Base-by-base conservation (phyloP, 768 basidiomycete genomes). In the Trametes punicea region DNA sequence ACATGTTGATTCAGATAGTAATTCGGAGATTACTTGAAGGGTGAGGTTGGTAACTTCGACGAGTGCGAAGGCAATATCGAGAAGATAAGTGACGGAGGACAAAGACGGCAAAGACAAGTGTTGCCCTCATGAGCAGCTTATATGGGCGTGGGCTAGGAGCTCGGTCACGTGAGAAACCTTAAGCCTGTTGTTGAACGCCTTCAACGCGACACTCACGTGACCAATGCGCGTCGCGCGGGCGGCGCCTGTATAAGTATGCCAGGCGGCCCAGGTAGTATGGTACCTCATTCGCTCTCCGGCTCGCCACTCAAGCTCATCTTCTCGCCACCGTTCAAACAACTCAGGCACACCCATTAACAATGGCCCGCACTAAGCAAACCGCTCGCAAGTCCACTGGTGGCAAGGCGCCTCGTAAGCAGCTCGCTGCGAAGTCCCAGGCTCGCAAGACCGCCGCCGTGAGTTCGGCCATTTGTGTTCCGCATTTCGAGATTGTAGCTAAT, bases 351-450 rank as follows among this genome's bases (percentile, higher is more conserved):
- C n/a, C 40, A 57, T 46, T 31, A 61, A 29, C 65, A 70, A 87
- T 87, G 85, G 85, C 85, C 45, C 85, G 85, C 55, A 87, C 85
- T 51, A 85, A 87, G 73, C 85, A 87, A 77, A 87, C 85, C 49
- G 85, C 85, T 46, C 84, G 84, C 76, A 87, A 87, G 74, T 85
- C 84, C 46, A 87, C 85, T 53, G 85, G 85, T 79, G 85, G 85
- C 81, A 82, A 83, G 69, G 81, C 82, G 5, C 85, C 82, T 46
- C 85, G 85, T 75, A 87, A 87, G 70, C 85, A 87, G 70, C 79
- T 86, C 52, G 85, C 84, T 52, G 77, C 82, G 63, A 84, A 84
- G 74, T 84, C 82, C 2, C 62, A 70, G 40, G 82, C 82, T 2
- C 79, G 83, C 55, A 85, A 85, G 73, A 84, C 83, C 51, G 74